These are phyloP conservation scores for Fragaria nilgerrensis DNA, from an alignment of 306 rosid species.

Conservation along the genomic window DNA sequence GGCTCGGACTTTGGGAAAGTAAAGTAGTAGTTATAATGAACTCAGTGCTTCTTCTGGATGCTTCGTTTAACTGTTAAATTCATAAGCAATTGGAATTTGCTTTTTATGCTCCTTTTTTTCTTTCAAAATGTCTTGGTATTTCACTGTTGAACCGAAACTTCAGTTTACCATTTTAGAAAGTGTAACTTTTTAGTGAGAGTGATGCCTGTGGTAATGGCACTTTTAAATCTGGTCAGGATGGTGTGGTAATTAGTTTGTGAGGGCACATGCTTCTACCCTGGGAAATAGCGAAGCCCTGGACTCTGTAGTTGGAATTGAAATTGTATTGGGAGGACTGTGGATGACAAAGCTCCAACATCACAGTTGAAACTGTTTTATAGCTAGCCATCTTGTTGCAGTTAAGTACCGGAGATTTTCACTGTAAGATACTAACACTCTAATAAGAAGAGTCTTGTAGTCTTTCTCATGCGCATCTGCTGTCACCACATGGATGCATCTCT, in stretches of 20 bases:
- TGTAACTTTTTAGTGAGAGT: background rate
- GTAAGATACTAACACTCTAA: constrained; percentile 1
- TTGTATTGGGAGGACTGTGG: background rate
- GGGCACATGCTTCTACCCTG: background rate
- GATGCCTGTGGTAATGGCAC: background rate
- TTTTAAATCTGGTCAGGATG: background rate
- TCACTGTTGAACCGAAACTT: background rate
- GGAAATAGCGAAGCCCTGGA: background rate
- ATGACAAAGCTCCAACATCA: background rate
- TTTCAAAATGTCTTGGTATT: background rate
- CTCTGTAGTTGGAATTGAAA: background rate
- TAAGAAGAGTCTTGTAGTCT: background rate
- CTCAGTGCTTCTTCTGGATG: background rate
- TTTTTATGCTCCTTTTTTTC: no score
- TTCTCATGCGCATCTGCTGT: background rate
- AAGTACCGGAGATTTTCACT: background rate
- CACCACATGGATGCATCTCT: background rate
- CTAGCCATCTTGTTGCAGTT: background rate
- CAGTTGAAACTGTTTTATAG: background rate
- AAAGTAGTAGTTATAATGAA: background rate
- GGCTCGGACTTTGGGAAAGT: background rate
- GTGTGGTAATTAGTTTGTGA: background rate
- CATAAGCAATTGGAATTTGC: background rate
- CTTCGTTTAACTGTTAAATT: background rate
- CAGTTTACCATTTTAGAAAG: background rate